Percentiles rank a stretch among this genome's conserved stretches.
These are phyloP conservation scores for Hypoxylon sp. DNA, from an alignment of 2,329 filamentous ascomycete genomes.

Conservation along the genomic window DNA sequence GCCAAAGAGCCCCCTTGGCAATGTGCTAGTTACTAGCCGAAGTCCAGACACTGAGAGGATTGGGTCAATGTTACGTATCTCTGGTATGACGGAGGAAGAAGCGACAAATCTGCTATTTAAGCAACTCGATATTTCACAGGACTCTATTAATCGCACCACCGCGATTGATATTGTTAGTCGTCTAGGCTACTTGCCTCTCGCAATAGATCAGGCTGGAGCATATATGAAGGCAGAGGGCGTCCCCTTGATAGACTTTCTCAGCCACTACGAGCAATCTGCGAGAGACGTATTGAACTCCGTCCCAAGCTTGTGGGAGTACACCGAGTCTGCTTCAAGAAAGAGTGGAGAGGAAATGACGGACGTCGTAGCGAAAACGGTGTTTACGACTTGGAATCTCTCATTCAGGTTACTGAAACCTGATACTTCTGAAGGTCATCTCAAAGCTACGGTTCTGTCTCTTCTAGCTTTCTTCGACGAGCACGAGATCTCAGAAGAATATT, in stretches of 20 bases:
- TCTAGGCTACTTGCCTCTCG: conserved; percentile 26
- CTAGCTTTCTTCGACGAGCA: conserved; percentile 29
- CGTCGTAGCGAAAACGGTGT: conserved; percentile 25
- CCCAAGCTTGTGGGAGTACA: conserved; percentile 32
- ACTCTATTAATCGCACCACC: background rate
- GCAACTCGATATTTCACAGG: conserved; percentile 7
- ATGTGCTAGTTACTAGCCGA: conserved; percentile 30
- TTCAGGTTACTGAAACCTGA: conserved; percentile 19
- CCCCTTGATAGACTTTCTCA: conserved; percentile 11
- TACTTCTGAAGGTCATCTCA: conserved; percentile 10
- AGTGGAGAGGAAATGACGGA: background rate
- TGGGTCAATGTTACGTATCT: conserved; percentile 12
- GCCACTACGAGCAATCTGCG: conserved; percentile 26
- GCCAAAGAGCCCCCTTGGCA: conserved; percentile 12
- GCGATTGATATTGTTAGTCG: conserved; percentile 18
- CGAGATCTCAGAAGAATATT: conserved; percentile 24
- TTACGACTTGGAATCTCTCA: conserved; percentile 34
- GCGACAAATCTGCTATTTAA: conserved; percentile 18
- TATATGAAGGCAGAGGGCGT: conserved; percentile 28
- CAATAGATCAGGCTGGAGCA: conserved; percentile 31
- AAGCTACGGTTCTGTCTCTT: conserved; percentile 22
- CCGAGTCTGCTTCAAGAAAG: conserved; percentile 2
- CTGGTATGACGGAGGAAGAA: conserved; percentile 23
- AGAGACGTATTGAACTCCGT: conserved; percentile 23
- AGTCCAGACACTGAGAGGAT: conserved; percentile 20